These are phyloP conservation scores for Dryadomyces quercivorus DNA, from an alignment of 2,329 filamentous ascomycete genomes.

Conservation along the genomic window DNA sequence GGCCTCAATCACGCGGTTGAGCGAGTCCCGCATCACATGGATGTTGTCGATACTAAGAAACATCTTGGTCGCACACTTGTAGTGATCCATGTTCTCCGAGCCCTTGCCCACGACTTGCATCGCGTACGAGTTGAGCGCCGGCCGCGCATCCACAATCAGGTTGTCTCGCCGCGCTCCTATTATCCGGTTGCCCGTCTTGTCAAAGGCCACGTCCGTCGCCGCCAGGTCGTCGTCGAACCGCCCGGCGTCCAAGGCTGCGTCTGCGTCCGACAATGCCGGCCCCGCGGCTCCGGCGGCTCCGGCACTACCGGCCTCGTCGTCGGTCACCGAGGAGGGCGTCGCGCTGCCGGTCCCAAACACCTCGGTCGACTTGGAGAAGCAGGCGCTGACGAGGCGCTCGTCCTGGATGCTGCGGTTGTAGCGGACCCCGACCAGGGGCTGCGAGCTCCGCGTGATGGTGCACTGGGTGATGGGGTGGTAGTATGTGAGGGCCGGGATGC, in stretches of 20 bases:
- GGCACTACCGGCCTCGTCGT: background rate
- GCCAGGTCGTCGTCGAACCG: conserved; percentile 58
- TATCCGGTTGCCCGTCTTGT: conserved; percentile 48
- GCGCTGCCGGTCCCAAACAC: conserved; percentile 19
- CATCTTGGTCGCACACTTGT: conserved; percentile 79
- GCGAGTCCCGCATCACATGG: conserved; percentile 89
- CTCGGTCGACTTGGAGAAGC: conserved; percentile 61
- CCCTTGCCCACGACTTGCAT: conserved; percentile 91
- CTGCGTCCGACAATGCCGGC: background rate
- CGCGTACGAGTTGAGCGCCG: conserved; percentile 84
- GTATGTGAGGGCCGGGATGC: conserved; percentile 84
- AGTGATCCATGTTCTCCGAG: conserved; percentile 96
- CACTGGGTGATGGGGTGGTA: conserved; percentile 96
- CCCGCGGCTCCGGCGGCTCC: background rate
- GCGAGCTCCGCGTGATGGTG: conserved; percentile 88
- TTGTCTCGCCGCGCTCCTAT: conserved; percentile 88
- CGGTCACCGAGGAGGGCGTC: conserved; percentile 5
- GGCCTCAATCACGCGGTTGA: conserved; percentile 77
- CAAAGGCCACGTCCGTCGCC: conserved; percentile 35
- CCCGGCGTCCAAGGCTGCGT: conserved; percentile 47
- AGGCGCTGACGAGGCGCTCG: conserved; percentile 83
- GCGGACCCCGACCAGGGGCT: conserved; percentile 76
- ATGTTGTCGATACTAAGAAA: conserved; percentile 98
- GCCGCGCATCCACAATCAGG: conserved; percentile 88
- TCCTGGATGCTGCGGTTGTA: conserved; percentile 90